Conservation (phyloP, 2,329 filamentous ascomycete genomes). For the Blumeriella jaapii region DNA sequence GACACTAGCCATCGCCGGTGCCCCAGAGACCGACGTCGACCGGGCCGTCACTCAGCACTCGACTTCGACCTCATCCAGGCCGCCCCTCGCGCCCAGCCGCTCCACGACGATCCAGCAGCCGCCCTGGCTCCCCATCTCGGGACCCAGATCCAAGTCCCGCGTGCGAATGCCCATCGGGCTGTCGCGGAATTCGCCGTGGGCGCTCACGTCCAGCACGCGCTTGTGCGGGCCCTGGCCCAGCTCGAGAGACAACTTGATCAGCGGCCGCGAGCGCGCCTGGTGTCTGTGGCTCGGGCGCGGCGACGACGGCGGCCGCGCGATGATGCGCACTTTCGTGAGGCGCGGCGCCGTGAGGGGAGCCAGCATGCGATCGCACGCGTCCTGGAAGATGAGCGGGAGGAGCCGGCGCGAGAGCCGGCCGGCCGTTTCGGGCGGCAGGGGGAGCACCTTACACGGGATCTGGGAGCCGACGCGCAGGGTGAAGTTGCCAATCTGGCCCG, state of each 20-base stretch:
- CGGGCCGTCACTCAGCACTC: conserved; percentile 35
- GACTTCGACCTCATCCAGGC: conserved; percentile 39
- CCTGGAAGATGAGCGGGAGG: conserved; percentile 37
- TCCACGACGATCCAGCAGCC: conserved; percentile 76
- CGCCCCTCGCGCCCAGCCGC: conserved; percentile 45
- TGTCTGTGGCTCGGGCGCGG: not conserved
- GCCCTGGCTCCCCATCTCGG: conserved; percentile 40
- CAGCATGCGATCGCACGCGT: conserved; percentile 38
- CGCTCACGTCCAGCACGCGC: conserved; percentile 50
- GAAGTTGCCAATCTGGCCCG: conserved; percentile 64
- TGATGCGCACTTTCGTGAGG: conserved; percentile 18
- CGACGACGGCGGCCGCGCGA: conserved; percentile 12
- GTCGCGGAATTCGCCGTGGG: conserved; percentile 67
- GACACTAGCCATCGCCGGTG: conserved; percentile 18
- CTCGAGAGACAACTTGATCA: conserved; percentile 62
- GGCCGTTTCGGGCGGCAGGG: conserved; percentile 61
- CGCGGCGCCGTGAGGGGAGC: conserved; percentile 20
- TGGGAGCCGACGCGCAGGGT: conserved; percentile 62
- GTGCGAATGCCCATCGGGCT: conserved; percentile 54
- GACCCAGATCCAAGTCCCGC: conserved; percentile 62
- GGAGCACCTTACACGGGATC: conserved; percentile 40
- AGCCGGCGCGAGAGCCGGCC: conserved; percentile 57
- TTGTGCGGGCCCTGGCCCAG: conserved; percentile 60
- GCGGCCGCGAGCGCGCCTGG: conserved; percentile 26
- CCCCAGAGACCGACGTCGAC: conserved; percentile 28